Conservation (phyloP, 805 yeast genomes). For the Lipomyces sp. region DNA sequence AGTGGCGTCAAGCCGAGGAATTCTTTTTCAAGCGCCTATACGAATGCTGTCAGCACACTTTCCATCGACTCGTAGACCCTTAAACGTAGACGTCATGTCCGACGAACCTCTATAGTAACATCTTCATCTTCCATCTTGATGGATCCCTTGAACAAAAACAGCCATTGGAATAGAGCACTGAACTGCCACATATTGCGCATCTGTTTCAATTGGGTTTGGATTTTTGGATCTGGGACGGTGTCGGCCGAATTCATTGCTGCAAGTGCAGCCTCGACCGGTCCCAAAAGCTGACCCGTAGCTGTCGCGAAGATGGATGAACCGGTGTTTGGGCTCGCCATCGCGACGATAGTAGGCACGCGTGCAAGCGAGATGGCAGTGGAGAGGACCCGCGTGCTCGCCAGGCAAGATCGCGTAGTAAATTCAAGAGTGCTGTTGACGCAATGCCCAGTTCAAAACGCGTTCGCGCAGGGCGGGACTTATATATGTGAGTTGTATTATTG, state of each 20-base stretch:
- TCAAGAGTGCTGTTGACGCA: not conserved
- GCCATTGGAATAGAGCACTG: constrained; percentile 42
- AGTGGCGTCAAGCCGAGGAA: constrained; percentile 40
- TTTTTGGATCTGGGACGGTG: constrained; percentile 22
- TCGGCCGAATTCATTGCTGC: constrained; percentile 32
- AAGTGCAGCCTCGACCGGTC: constrained; percentile 31
- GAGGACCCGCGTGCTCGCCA: not conserved
- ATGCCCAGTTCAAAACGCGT: not conserved
- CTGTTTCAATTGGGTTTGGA: constrained; percentile 27
- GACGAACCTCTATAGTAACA: constrained; percentile 38
- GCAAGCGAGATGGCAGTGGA: not conserved
- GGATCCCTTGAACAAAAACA: constrained; percentile 38
- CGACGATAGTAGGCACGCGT: constrained; percentile 3
- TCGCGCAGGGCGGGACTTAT: not conserved
- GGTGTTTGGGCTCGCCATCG: constrained; percentile 7
- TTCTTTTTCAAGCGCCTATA: constrained; percentile 45
- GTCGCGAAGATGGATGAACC: constrained; percentile 4
- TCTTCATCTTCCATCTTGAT: constrained; percentile 40
- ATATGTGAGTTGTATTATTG: not conserved
- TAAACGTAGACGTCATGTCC: not conserved
- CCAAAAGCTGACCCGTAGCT: constrained; percentile 27
- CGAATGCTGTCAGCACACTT: constrained; percentile 1
- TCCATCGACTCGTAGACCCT: not conserved
- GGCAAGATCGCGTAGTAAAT: not conserved
- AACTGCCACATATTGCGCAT: constrained; percentile 45